Conservation (phyloP, 2,329 filamentous ascomycete genomes). For the Didymella arachidicola region DNA sequence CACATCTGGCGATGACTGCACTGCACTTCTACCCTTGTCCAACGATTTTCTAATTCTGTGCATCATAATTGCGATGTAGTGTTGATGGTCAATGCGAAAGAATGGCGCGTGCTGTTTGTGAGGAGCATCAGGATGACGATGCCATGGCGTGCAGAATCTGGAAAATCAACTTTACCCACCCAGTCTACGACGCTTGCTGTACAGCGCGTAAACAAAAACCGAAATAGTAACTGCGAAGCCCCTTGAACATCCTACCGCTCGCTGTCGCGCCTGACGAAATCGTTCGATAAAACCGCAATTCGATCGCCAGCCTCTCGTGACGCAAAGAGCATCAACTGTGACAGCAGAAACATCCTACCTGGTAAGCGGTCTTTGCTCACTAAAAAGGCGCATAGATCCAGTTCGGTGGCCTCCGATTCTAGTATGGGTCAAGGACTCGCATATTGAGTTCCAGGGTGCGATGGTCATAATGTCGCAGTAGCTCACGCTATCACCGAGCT, state of each 20-base stretch:
- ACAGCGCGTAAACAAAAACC: neutral
- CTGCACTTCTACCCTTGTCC: slow-evolving; percentile 11
- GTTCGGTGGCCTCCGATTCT: too few species aligned
- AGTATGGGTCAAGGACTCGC: too few species aligned
- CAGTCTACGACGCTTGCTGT: slow-evolving; percentile 4
- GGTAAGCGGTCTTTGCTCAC: neutral
- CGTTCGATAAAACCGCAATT: neutral
- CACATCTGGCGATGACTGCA: neutral
- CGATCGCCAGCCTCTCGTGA: neutral
- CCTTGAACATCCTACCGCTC: neutral
- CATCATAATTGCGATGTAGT: slow-evolving; percentile 23
- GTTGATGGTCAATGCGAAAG: slow-evolving; percentile 5
- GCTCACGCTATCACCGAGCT: too few species aligned
- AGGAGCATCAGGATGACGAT: slow-evolving; percentile 24
- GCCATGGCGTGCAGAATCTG: slow-evolving; percentile 27
- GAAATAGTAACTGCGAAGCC: neutral
- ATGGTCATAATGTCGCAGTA: too few species aligned
- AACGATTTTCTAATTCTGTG: slow-evolving; percentile 17
- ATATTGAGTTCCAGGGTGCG: too few species aligned
- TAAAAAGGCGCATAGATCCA: too few species aligned
- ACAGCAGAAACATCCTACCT: neutral
- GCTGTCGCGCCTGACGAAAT: neutral
- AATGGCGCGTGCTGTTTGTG: slow-evolving; percentile 1
- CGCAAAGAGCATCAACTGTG: neutral
- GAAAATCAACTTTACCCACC: slow-evolving; percentile 3